Percentiles rank a stretch among this genome's conserved stretches.
Conservation (phyloP, 2,329 filamentous ascomycete species). For the Fusarium chaquense region DNA sequence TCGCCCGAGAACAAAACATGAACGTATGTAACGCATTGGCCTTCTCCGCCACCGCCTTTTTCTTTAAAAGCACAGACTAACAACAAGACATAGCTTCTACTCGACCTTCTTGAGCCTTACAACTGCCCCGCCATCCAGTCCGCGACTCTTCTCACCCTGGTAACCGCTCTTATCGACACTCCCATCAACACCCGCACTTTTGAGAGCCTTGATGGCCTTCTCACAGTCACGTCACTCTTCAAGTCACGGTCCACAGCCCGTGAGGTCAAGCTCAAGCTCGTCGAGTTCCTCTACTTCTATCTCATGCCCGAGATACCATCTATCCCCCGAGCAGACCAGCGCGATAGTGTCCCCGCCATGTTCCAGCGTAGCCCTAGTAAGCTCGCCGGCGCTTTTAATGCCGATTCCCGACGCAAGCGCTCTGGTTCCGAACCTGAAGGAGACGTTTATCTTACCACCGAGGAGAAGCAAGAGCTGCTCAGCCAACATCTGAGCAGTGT, state of each 20-base stretch:
- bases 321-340: slow-evolving; percentile 62
- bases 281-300: slow-evolving; percentile 98
- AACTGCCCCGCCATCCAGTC: slow-evolving; percentile 95
- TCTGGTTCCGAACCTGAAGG: slow-evolving; percentile 55
- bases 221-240: slow-evolving; percentile 93
- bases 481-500: slow-evolving; percentile 84
- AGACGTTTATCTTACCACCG: slow-evolving; percentile 68
- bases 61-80: background rate
- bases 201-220: slow-evolving; percentile 89
- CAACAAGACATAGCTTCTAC: slow-evolving; percentile 72
- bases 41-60: background rate
- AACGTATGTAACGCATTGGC: slow-evolving; percentile 68
- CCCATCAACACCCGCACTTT: slow-evolving; percentile 92
- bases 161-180: slow-evolving; percentile 86
- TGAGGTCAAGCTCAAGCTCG: slow-evolving; percentile 93
- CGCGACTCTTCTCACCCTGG: slow-evolving; percentile 88
- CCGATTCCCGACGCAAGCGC: slow-evolving; percentile 50
- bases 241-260: slow-evolving; percentile 86
- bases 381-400: slow-evolving; percentile 67
- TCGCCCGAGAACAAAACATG: slow-evolving; percentile 93
- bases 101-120: slow-evolving; percentile 92
- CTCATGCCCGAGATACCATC: slow-evolving; percentile 88
- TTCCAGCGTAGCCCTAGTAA: slow-evolving; percentile 78
- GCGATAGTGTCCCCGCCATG: slow-evolving; percentile 62
- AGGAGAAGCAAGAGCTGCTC: slow-evolving; percentile 84